Percentiles rank a stretch among this genome's conserved stretches.
These are phyloP conservation scores for Debaryomyces nepalensis DNA, from an alignment of 1,139 yeast genomes.

Conservation along the genomic window DNA sequence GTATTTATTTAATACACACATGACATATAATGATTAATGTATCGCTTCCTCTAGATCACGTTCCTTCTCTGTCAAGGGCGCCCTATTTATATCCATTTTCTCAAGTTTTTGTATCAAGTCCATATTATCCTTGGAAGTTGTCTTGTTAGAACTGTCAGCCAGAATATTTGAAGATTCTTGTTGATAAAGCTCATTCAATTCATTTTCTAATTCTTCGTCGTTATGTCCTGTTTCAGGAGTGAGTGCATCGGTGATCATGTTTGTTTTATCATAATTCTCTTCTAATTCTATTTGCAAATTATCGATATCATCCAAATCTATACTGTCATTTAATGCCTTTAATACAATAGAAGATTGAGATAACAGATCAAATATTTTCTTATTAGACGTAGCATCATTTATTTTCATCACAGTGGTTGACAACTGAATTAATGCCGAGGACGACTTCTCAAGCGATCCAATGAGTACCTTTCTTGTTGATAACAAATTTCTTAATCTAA, in stretches of 20 bases:
- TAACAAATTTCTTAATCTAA: conserved; percentile 20
- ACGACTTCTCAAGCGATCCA: conserved; percentile 35
- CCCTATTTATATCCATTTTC: conserved; percentile 10
- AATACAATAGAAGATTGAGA: conserved; percentile 38
- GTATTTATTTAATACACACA: conserved; percentile 10
- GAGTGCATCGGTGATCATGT: conserved; percentile 42
- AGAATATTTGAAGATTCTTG: conserved; percentile 4
- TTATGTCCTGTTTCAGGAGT: conserved; percentile 28
- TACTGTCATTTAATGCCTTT: conserved; percentile 36
- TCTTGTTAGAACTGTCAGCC: background rate
- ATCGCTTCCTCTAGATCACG: background rate
- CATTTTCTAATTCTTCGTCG: conserved; percentile 36
- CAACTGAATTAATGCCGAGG: conserved; percentile 41
- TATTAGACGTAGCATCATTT: conserved; percentile 52
- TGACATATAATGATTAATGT: conserved; percentile 9
- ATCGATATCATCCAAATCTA: conserved; percentile 36
- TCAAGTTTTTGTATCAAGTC: conserved; percentile 9
- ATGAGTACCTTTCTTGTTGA: conserved; percentile 25
- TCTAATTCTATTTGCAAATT: conserved; percentile 46
- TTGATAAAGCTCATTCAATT: conserved; percentile 11
- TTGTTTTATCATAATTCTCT: conserved; percentile 39
- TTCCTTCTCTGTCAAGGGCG: background rate
- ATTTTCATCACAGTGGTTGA: conserved; percentile 45
- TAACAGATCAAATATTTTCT: conserved; percentile 41
- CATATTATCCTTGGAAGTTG: background rate